Evolutionary conservation across 139 green algal genomes (phyloP).

Genomic region (Chlamydomonas eustigma): DNA sequence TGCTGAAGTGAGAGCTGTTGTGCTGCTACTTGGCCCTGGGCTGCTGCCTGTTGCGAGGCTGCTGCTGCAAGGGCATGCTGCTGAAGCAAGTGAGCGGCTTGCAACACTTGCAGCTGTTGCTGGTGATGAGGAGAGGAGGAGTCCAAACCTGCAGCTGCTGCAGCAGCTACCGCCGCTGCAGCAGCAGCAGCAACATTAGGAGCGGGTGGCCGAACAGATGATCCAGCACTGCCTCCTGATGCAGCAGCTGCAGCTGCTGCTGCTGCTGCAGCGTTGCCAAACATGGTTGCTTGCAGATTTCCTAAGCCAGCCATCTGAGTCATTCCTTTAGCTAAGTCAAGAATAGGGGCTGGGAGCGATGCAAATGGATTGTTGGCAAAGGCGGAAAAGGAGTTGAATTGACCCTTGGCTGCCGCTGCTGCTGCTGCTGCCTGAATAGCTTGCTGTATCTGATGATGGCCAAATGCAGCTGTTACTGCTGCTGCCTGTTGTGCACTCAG

Average conservation of each 20-base stretch:
- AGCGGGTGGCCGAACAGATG: background rate
- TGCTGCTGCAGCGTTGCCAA: constrained; percentile 11
- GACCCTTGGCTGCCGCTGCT: constrained; percentile 9
- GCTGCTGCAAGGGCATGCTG: background rate
- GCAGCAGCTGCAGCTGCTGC: background rate
- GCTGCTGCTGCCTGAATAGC: background rate
- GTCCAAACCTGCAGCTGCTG: background rate
- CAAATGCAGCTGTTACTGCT: background rate
- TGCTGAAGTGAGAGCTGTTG: background rate
- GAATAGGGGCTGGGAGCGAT: background rate
- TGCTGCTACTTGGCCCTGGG: background rate
- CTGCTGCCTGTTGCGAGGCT: background rate
- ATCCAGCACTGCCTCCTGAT: background rate
- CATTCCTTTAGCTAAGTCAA: constrained; percentile 5
- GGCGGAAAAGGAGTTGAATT: background rate
- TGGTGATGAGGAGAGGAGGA: background rate
- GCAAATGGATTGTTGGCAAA: background rate
- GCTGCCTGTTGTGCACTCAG: constrained; percentile 3
- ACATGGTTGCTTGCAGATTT: background rate
- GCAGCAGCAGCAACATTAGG: background rate
- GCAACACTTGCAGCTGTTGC: constrained; percentile 4
- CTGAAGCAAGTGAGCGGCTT: constrained; percentile 1
- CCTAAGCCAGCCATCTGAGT: background rate
- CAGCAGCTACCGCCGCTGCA: constrained; percentile 3
- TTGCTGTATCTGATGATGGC: constrained; percentile 10